Evolutionary conservation across 805 yeast species (phyloP), one percentile per base, ranked within the genome.

Genomic region (Tetrapisispora fleetii): DNA sequence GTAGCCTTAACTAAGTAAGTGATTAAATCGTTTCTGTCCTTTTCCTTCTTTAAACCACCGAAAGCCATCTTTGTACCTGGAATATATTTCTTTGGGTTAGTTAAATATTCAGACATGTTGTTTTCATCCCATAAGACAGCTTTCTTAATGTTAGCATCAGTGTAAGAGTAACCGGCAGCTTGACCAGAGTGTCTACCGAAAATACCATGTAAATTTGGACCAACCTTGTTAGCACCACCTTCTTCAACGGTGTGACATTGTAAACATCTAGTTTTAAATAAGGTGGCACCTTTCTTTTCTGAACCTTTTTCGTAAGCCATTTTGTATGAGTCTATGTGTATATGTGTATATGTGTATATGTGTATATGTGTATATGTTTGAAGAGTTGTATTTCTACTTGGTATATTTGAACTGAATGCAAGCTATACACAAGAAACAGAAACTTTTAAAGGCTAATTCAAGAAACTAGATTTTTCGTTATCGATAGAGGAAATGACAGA

Each of bases 11-110:
- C 66, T 69, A 91, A 78, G 85, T 88, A 91, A 64, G 98, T 80
- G 67, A 91, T 75, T 72, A 93, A 77, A 72, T 93, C 98, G 77
- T 87, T 86, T 83, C 98, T 88, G 80, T 93, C 99, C 84, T 89
- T 91, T 58, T 89, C 83, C 81, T 93, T 93, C 90, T 93, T 93
- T 75, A 93, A 81, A 78, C 99, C 99, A 77, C 96, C 99, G 66
- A 91, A 93, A 58, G 99, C 98, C 99, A 93, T 93, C 85, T 93
- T 93, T 78, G 98, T 93, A 74, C 99, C 99, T 70, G 99, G 99
- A 63, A 93, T 89, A 80, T 89, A 93, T 79, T 93, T 93, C 95
- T 93, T 93, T 77, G 99, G 99, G 86, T 93, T 93, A 76, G 85
- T 95, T 74, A 93, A 81, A 84, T 93, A 93, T 72, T 86, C 95